A percentile compares a stretch with the other conserved stretches of the same genome.
Conservation (phyloP, 345 rosid genomes). For the sweet orange (Citrus sinensis) region DNA sequence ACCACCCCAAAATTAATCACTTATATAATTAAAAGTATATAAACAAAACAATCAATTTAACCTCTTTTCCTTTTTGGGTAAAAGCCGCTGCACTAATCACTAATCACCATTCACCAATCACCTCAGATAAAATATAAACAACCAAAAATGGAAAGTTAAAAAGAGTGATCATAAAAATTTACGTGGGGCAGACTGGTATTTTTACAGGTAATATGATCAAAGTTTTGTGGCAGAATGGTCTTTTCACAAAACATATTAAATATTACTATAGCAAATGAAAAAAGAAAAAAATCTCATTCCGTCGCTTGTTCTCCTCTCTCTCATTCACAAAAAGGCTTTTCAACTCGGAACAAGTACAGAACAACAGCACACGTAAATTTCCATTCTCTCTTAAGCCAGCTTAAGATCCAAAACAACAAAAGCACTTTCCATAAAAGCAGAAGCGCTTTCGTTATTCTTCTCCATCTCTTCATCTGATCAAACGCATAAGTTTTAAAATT, state of each 20-base stretch:
- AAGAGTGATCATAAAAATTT: too few species aligned
- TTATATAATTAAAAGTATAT: too few species aligned
- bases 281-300: background rate
- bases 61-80: background rate
- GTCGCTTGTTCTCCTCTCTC: background rate
- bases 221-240: slow-evolving; percentile 12
- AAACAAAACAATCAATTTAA: too few species aligned
- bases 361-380: background rate
- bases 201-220: background rate
- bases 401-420: slow-evolving; percentile 25
- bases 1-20: background rate
- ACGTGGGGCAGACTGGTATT: too few species aligned
- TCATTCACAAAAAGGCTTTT: slow-evolving; percentile 1
- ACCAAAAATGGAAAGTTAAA: background rate
- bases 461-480: background rate
- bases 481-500: background rate
- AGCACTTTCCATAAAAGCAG: background rate
- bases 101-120: too few species aligned
- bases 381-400: background rate
- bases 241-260: background rate
- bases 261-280: background rate
- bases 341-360: background rate
- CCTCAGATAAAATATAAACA: background rate
- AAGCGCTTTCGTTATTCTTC: background rate
- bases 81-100: background rate